These are phyloP conservation scores for Pestalotiopsis sp. DNA, from an alignment of 2,329 filamentous ascomycete genomes.

Conservation along the genomic window DNA sequence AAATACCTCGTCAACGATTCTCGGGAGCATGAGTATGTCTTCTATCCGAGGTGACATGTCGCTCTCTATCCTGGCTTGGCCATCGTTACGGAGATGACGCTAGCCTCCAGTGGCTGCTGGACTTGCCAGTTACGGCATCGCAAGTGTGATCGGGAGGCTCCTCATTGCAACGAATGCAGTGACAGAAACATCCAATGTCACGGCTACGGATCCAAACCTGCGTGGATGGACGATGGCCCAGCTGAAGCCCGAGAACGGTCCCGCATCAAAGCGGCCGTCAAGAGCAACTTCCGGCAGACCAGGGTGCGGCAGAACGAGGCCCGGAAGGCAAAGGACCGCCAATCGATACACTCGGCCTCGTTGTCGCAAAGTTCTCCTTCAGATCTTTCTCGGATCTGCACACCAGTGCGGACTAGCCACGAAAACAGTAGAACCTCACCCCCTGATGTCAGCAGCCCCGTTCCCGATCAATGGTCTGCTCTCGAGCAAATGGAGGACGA, in stretches of 20 bases:
- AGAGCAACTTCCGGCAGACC: background rate
- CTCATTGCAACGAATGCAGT: constrained; percentile 53
- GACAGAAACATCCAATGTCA: constrained; percentile 60
- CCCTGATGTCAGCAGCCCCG: background rate
- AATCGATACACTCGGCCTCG: background rate
- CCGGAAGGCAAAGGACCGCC: background rate
- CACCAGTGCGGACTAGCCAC: background rate
- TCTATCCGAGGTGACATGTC: too few species aligned
- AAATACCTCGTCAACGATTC: background rate
- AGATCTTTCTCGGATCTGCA: background rate
- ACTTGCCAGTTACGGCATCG: constrained; percentile 64
- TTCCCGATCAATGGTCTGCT: background rate
- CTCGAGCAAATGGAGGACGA: background rate
- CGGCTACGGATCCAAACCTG: constrained; percentile 53
- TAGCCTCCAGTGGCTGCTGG: constrained; percentile 48
- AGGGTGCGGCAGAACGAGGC: background rate
- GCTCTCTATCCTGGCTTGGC: background rate
- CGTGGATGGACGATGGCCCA: constrained; percentile 58
- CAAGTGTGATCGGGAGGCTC: constrained; percentile 59
- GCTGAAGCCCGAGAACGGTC: constrained; percentile 53
- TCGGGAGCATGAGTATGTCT: too few species aligned
- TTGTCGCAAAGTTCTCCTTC: background rate
- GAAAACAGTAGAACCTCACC: background rate
- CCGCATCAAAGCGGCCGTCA: constrained; percentile 56
- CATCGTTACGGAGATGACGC: background rate